Conservation (phyloP, 495 filamentous ascomycete species). For the Usnea hakonensis region DNA sequence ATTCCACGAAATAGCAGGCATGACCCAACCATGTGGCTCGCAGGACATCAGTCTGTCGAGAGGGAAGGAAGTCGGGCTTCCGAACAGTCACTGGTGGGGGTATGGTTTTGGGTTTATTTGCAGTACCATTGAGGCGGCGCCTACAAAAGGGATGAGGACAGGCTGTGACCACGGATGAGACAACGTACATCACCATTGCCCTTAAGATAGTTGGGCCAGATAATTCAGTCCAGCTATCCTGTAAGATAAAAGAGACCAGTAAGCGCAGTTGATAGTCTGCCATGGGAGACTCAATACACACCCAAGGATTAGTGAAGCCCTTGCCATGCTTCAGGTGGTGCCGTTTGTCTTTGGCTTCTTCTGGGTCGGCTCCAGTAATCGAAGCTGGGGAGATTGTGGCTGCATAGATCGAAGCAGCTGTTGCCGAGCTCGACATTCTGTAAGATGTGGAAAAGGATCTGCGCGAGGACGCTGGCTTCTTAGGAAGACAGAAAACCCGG, state of each 20-base stretch:
- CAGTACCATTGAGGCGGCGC: constrained; percentile 49
- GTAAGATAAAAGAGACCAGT: neutral
- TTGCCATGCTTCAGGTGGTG: constrained; percentile 52
- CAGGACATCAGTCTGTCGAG: constrained; percentile 50
- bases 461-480: constrained; percentile 5
- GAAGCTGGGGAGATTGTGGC: constrained; percentile 42
- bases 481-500: constrained; percentile 24
- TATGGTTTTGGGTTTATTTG: constrained; percentile 53
- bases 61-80: constrained; percentile 61
- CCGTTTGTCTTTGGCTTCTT: constrained; percentile 45
- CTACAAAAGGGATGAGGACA: constrained; percentile 29
- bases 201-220: constrained; percentile 16
- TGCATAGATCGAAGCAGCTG: constrained; percentile 46
- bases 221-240: constrained; percentile 23
- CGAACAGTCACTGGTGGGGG: constrained; percentile 60
- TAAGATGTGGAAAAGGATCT: constrained; percentile 16
- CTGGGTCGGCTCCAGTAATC: constrained; percentile 39
- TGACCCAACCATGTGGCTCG: constrained; percentile 96
- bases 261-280: neutral
- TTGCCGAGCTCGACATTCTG: constrained; percentile 34
- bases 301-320: constrained; percentile 56
- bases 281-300: constrained; percentile 4
- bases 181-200: constrained; percentile 17
- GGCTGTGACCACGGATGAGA: neutral
- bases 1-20: constrained; percentile 90